Percentiles rank a stretch among this genome's conserved stretches.
Evolutionary conservation across 1,139 yeast species (phyloP).

Genomic region (Saccharomyces hybrid): DNA sequence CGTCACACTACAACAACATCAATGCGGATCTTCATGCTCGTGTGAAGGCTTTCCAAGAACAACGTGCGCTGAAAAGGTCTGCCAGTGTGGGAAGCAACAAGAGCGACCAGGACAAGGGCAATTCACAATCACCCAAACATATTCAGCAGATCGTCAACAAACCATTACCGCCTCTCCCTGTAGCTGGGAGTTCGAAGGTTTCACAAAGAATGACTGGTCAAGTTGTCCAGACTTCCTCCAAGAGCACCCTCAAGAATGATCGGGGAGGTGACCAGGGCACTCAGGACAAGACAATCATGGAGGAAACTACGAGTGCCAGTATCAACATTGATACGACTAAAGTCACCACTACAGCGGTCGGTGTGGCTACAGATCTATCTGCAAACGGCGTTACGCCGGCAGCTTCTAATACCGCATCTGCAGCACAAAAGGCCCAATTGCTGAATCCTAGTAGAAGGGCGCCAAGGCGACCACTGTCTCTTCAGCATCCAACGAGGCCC

Average conservation of each 20-base stretch:
- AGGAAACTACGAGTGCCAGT: neutral
- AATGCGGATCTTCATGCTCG: slow-evolving; percentile 71
- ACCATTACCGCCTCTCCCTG: slow-evolving; percentile 29
- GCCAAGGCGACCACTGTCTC: slow-evolving; percentile 19
- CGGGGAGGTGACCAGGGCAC: neutral
- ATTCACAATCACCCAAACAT: slow-evolving; percentile 13
- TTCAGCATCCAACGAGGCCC: slow-evolving; percentile 5
- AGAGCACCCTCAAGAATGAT: neutral
- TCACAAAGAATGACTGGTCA: neutral
- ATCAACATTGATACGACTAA: neutral
- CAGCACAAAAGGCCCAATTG: slow-evolving; percentile 3
- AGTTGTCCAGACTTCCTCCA: slow-evolving; percentile 8
- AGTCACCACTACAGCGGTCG: neutral
- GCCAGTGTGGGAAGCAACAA: slow-evolving; percentile 25
- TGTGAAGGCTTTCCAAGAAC: slow-evolving; percentile 65
- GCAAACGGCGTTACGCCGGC: slow-evolving; percentile 4
- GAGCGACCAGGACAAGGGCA: slow-evolving; percentile 4
- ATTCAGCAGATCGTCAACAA: slow-evolving; percentile 28
- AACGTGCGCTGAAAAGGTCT: slow-evolving; percentile 40
- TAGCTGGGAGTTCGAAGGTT: neutral
- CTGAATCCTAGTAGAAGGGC: slow-evolving; percentile 24
- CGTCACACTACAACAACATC: slow-evolving; percentile 31
- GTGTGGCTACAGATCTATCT: neutral
- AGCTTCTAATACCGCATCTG: slow-evolving; percentile 1
- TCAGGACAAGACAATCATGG: neutral